Evolutionary conservation across 257 asterid species (phyloP), one percentile per base, ranked within the genome.

Genomic region (Fraxinus americana): DNA sequence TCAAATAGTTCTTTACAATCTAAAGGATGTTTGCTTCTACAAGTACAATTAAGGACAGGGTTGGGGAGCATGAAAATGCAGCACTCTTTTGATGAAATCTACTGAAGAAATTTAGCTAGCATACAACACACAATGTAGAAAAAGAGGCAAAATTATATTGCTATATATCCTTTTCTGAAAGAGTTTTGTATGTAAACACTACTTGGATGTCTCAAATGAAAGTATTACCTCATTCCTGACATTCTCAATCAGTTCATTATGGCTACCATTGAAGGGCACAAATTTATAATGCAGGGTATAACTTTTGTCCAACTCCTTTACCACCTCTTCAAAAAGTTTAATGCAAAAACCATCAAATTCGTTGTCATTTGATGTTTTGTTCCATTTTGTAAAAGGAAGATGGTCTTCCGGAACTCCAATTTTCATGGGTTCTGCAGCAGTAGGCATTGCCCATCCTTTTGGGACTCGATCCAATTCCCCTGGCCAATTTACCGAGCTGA

Each of bases 401-500:
- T 78, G 48, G 63, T 71, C 29, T 8, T 77, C 81, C 1, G 89
- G 89, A 76, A 86, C 83, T 57, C 89, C 89, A 77, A 86, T 86
- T 27, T 5, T 81, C 79, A 86, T 67, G 59, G 85, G 85, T 13
- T 54, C 23, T 78, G 75, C 71, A 41, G 67, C 73, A 52, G 81
- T 76, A n/a, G 89, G 90, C 85, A 81, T 83, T 71, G 81, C 79
- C 91, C 89, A 85, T 16, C 91, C 91, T 73, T 75, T 87, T 10
- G 91, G 91, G 30, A 65, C 77, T 79, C 87, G 76, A 10, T 65
- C 63, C 71, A 83, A 71, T 52, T 83, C 86, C 43, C 87, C 91
- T 0, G 91, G 91, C 91, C 91, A 87, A 67, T 78, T 79, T 34
- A 83, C 76, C 32, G 19, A 2, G 63, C 67, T 74, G 5, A 21